Base-by-base conservation (phyloP, 2,329 filamentous ascomycete species). In the Neodidymelliopsis sp. region DNA sequence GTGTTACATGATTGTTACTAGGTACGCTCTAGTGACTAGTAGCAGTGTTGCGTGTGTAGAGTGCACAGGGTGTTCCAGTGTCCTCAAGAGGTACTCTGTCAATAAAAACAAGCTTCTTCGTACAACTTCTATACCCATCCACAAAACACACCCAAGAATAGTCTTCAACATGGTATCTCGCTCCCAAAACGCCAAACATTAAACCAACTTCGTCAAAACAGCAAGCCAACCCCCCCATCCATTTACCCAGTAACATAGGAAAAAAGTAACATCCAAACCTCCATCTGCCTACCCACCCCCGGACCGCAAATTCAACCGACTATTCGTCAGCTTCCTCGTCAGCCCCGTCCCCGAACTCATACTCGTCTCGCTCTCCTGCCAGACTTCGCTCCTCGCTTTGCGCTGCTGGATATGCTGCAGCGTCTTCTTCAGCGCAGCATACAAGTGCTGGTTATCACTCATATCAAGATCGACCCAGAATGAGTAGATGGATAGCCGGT, bases 401-500 rank as follows among this genome's bases (percentile, higher is more conserved):
- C 60, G 51, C 40, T 66, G 62, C 43, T 70, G 64, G 6, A 71
- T 67, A 20, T 67, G 62, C n/a, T 57, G 38, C 18, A 72, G 39
- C 7, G 68, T 72, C 43, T 66, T 68, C 51, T 70, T 72, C 8
- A 72, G 54, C 44, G 69, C 68, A 6, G 64, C 62, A 30, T 71
- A 72, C 24, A 72, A 30, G 37, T 72, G 65, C 35, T 60, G 54
- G 29, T 72, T 72, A 35, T 72, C 68, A 41, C 62, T 60, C 53
- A 70, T 61, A 29, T 72, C 68, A 6, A 72, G 60, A 33, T 72
- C 69, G 10, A 70, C 68, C 69, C 69, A 72, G 43, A 72, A 72
- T 0, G 59, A 65, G 41, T 71, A 72, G n/a, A 72, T 63, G 7
- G 60, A 62, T 6, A 71, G 44, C 0, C 49, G 43, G 29, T 67